Conservation (phyloP, 2,329 filamentous ascomycete species). For the Verticillium nonalfalfae region DNA sequence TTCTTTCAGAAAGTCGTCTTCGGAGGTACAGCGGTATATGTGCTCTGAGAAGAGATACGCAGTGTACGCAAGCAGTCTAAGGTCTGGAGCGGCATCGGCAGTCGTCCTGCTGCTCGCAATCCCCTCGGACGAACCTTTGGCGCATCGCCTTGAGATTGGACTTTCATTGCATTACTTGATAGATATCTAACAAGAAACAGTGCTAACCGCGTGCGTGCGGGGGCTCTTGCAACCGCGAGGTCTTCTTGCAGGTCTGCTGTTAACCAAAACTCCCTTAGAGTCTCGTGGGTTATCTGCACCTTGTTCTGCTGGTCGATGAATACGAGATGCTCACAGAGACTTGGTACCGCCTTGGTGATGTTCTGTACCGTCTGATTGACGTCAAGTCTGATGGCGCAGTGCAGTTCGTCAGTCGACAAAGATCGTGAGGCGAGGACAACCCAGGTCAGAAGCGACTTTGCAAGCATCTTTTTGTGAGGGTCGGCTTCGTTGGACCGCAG, state of each 20-base stretch:
- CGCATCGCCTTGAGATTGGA: constrained; percentile 4
- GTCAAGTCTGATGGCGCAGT: constrained; percentile 15
- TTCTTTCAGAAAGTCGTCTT: constrained; percentile 33
- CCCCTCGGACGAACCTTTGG: constrained; percentile 1
- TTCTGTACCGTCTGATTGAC: constrained; percentile 18
- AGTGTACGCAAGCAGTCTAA: constrained; percentile 17
- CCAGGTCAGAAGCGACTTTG: constrained; percentile 18
- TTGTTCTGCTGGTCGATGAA: constrained; percentile 17
- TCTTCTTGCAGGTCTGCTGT: constrained; percentile 9
- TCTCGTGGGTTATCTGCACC: constrained; percentile 23
- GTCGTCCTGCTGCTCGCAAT: neutral
- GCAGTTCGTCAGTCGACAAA: constrained; percentile 15
- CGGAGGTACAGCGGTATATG: constrained; percentile 12
- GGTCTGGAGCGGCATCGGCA: constrained; percentile 5
- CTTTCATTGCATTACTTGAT: constrained; percentile 9
- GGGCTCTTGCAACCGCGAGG: constrained; percentile 12
- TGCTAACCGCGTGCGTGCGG: constrained; percentile 22
- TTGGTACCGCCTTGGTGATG: constrained; percentile 17
- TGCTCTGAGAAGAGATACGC: constrained; percentile 17
- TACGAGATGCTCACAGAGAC: constrained; percentile 22
- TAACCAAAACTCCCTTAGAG: constrained; percentile 21
- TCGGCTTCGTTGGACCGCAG: constrained; percentile 14
- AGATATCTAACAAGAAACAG: constrained; percentile 16
- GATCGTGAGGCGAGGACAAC: constrained; percentile 15
- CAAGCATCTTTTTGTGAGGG: constrained; percentile 12